These are phyloP conservation scores for Dendrobium huoshanense DNA, from an alignment of 106 monocot genomes.

Conservation along the genomic window DNA sequence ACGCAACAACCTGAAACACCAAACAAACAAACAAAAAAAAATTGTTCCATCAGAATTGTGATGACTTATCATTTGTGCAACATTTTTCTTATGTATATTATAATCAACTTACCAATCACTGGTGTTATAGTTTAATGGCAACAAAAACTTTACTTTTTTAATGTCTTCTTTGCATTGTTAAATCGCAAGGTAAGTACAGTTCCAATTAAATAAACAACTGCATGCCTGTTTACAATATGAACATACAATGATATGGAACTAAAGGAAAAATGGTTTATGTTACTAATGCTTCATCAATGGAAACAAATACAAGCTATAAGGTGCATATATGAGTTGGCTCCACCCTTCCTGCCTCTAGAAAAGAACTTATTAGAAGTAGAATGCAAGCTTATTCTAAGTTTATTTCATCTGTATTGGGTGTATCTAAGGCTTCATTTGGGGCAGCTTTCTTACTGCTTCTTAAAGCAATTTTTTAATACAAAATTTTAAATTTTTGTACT, in stretches of 20 bases:
- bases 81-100: not conserved
- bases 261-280: not conserved
- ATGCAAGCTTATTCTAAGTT: too few relatives aligned
- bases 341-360: too few relatives aligned
- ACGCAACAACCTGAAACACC: not conserved
- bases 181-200: not conserved
- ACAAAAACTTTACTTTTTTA: not conserved
- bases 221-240: not conserved
- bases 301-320: not conserved
- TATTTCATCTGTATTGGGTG: too few relatives aligned
- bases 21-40: not conserved
- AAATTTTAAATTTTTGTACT: too few relatives aligned
- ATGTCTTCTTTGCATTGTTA: not conserved
- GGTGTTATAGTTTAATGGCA: not conserved
- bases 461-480: too few relatives aligned
- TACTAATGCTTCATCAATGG: not conserved
- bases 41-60: too few relatives aligned
- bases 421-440: too few relatives aligned
- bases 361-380: too few relatives aligned
- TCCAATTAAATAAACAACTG: not conserved
- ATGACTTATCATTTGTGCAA: not conserved
- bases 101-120: not conserved
- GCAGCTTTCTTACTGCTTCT: too few relatives aligned
- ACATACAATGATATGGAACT: not conserved
- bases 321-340: not conserved